Conservation (phyloP, 495 filamentous ascomycete genomes). For the Annulohypoxylon stygium region DNA sequence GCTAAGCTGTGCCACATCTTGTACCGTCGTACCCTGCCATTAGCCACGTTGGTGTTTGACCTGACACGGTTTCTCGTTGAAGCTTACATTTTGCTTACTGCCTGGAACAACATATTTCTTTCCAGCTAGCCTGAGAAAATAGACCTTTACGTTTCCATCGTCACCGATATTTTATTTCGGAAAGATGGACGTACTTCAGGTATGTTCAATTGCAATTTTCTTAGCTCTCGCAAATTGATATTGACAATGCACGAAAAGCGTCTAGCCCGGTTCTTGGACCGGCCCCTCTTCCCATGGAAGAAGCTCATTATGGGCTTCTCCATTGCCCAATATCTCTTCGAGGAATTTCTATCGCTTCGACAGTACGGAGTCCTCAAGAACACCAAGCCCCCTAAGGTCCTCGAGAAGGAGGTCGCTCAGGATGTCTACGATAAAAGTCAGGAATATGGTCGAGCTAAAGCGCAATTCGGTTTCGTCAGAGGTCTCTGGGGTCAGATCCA, state of each 20-base stretch:
- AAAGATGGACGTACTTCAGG: constrained; percentile 61
- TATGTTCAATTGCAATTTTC: constrained; percentile 36
- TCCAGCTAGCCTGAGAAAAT: constrained; percentile 30
- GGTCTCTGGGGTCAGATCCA: constrained; percentile 87
- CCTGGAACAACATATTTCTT: constrained; percentile 11
- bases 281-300: constrained; percentile 97
- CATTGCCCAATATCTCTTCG: constrained; percentile 86
- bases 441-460: constrained; percentile 95
- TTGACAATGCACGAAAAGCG: constrained; percentile 66
- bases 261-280: constrained; percentile 87
- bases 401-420: constrained; percentile 86
- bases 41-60: constrained; percentile 44
- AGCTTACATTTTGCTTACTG: constrained; percentile 19
- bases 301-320: constrained; percentile 93
- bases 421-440: constrained; percentile 96
- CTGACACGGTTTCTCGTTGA: constrained; percentile 45
- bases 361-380: constrained; percentile 88
- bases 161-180: constrained; percentile 27
- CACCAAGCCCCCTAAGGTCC: constrained; percentile 83
- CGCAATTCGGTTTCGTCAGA: constrained; percentile 83
- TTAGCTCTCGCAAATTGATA: neutral
- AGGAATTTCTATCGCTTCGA: constrained; percentile 84
- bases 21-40: constrained; percentile 26
- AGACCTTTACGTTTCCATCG: constrained; percentile 34
- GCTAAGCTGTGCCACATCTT: constrained; percentile 25